These are phyloP conservation scores for Saccharomycopsis malanga DNA, from an alignment of 805 yeast species.

Conservation along the genomic window DNA sequence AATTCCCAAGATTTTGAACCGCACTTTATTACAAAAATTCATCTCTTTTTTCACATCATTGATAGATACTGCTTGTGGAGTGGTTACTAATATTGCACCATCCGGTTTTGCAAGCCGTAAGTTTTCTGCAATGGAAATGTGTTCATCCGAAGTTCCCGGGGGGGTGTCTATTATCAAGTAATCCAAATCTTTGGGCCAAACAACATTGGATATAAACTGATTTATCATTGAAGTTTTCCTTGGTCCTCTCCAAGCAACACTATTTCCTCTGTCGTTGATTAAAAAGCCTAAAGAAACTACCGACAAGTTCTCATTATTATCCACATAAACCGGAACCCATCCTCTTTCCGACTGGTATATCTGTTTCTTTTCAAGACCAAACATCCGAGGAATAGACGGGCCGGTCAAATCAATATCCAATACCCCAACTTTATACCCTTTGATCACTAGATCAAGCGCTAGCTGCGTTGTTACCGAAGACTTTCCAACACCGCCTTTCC, in stretches of 20 bases:
- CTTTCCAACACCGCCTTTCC: slow-evolving; percentile 97
- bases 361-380: slow-evolving; percentile 75
- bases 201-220: slow-evolving; percentile 84
- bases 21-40: slow-evolving; percentile 83
- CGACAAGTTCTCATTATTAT: slow-evolving; percentile 40
- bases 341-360: slow-evolving; percentile 77
- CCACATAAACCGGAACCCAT: slow-evolving; percentile 78
- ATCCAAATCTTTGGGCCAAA: slow-evolving; percentile 64
- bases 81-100: slow-evolving; percentile 92
- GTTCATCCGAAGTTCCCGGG: slow-evolving; percentile 98
- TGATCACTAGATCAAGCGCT: slow-evolving; percentile 65
- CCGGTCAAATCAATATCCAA: slow-evolving; percentile 94
- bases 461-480: slow-evolving; percentile 93
- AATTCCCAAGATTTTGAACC: slow-evolving; percentile 72
- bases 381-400: slow-evolving; percentile 94
- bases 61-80: slow-evolving; percentile 90
- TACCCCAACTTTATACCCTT: slow-evolving; percentile 84
- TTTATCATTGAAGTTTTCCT: slow-evolving; percentile 96
- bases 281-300: slow-evolving; percentile 88
- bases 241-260: slow-evolving; percentile 98
- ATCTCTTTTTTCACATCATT: slow-evolving; percentile 94
- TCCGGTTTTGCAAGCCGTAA: slow-evolving; percentile 64
- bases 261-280: slow-evolving; percentile 73
- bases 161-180: slow-evolving; percentile 93
- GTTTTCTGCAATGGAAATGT: slow-evolving; percentile 93